Evolutionary conservation across 108 stramenopile genomes (phyloP).

Genomic region (Aurantiochytrium sp.): DNA sequence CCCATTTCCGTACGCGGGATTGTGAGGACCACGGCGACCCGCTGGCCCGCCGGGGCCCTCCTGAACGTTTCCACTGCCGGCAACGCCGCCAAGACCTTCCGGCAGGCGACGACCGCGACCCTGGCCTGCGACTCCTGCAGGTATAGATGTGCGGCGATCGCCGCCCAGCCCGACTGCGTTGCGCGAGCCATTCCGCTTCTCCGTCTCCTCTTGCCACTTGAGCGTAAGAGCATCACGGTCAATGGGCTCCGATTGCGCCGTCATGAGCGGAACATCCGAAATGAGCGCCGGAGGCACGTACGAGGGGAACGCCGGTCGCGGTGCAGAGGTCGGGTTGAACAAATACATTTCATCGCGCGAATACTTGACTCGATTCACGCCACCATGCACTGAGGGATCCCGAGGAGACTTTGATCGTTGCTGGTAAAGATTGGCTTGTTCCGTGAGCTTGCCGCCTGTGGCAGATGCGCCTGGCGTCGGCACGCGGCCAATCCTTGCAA

Average conservation of each 20-base stretch:
- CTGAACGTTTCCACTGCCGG: too few relatives aligned
- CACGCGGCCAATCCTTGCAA: neutral
- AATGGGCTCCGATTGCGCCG: neutral
- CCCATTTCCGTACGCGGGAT: too few relatives aligned
- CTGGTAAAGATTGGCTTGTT: slow-evolving; percentile 13
- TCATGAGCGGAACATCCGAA: neutral
- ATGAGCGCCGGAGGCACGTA: neutral
- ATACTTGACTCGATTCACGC: neutral
- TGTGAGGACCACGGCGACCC: too few relatives aligned
- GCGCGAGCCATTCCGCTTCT: neutral
- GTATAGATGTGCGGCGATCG: neutral
- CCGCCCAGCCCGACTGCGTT: neutral
- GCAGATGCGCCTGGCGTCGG: neutral
- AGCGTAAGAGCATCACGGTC: neutral
- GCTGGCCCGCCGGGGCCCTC: too few relatives aligned
- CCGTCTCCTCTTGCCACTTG: neutral
- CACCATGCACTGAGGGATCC: neutral
- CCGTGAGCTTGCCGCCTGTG: neutral
- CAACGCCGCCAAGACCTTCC: too few relatives aligned
- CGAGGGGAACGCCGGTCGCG: neutral
- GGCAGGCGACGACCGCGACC: neutral
- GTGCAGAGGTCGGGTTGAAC: neutral
- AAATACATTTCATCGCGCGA: neutral
- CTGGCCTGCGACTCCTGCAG: neutral
- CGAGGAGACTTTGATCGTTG: neutral